Evolutionary conservation across 805 yeast species (phyloP).

Genomic region (Pichia scutulata): DNA sequence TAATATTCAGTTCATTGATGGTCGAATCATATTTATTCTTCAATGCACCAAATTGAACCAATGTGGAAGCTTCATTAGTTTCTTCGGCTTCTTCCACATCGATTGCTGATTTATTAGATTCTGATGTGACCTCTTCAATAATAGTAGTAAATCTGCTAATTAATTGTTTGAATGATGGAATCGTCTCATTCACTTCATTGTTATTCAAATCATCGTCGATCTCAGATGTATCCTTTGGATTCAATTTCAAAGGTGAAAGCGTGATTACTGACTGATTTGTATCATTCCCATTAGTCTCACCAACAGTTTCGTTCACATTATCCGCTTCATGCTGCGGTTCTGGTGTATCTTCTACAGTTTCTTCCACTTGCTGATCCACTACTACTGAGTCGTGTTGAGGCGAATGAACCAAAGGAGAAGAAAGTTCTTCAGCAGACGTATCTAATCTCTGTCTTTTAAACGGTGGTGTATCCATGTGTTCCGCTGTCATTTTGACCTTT

Average conservation of each 20-base stretch:
- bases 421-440: neutral
- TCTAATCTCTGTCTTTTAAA: constrained; percentile 2
- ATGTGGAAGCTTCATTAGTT: neutral
- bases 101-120: neutral
- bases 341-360: neutral
- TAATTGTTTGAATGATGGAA: neutral
- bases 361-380: neutral
- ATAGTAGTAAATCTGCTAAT: neutral
- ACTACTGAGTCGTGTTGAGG: neutral
- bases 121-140: neutral
- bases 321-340: neutral
- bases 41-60: neutral
- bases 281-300: neutral
- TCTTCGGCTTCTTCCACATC: neutral
- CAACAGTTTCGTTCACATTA: neutral
- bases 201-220: neutral
- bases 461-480: constrained; percentile 5
- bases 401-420: constrained; percentile 2
- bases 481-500: neutral
- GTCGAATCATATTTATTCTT: constrained; percentile 2
- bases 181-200: neutral
- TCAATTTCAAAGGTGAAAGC: neutral
- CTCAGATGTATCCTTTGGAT: neutral
- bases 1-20: constrained; percentile 1
- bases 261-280: neutral